Evolutionary conservation across 306 rosid genomes (phyloP), one percentile per base, ranked within the genome.

Genomic region (Medicago arabica): DNA sequence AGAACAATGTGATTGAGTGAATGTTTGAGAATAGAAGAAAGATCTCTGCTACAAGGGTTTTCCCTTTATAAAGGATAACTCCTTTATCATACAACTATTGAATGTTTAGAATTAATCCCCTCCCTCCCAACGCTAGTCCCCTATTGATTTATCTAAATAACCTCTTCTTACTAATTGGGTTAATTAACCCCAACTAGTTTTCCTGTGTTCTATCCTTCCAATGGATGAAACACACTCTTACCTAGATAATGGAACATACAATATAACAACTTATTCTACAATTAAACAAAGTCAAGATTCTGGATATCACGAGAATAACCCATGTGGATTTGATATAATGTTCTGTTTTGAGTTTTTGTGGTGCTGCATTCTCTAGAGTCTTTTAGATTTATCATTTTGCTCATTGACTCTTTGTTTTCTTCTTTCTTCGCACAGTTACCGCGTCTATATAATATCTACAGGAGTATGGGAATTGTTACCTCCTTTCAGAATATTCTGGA

Each of bases 401-500:
- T 47, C 6, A 28, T 53, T 40, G 71, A 76, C 12, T 28, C 57
- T 72, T 62, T 2, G 44, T 55, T 75, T 49, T 76, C 9, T 15
- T 78, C 60, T 78, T 84, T 28, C 17, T 73, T 28, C 78, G 85
- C 88, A 75, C 96, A 90, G 97, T 80, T 92, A 72, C 97, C 96
- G 13, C 86, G 96, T 66, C 82, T 92, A 46, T 92, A 85, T 81
- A 89, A 92, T 58, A 72, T 92, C 74, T 92, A 92, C 93, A 89
- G 86, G 85, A 74, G 44, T 31, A 86, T 92, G 97, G 97, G 97
- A 75, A 92, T 84, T 53, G 96, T 85, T 62, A 89, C 89, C 57
- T 89, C 96, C 71, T 92, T 89, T 76, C 97, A 92, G 81, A 89
- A 87, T 80, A 92, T 92, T 81, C 83, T 89, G 66, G 96, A 92